These are phyloP conservation scores for Penicillium sp. DNA, from an alignment of 2,329 filamentous ascomycete species.

Conservation along the genomic window DNA sequence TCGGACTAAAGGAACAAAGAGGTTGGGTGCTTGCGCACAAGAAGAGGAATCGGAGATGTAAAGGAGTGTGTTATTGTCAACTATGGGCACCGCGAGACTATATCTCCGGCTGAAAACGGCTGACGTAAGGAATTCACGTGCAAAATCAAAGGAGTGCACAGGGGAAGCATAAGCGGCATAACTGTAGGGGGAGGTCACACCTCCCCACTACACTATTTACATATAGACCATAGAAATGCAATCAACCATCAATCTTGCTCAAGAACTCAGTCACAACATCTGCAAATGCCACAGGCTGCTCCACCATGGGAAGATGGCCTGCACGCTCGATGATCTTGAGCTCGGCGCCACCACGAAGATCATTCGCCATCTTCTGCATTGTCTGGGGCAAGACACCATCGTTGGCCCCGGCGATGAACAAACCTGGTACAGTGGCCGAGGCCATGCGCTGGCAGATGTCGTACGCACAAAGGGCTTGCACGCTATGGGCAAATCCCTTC, in stretches of 20 bases:
- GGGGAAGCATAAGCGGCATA: no score
- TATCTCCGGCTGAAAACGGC: no score
- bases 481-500: constrained; percentile 73
- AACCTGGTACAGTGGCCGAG: constrained; percentile 40
- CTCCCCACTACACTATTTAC: no score
- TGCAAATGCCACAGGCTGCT: constrained; percentile 66
- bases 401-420: constrained; percentile 68
- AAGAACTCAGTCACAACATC: constrained; percentile 59
- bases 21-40: no score
- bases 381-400: constrained; percentile 74
- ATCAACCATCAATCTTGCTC: constrained; percentile 22
- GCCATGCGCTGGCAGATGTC: constrained; percentile 48
- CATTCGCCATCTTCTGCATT: constrained; percentile 68
- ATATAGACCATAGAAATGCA: constrained; percentile 12
- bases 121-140: no score
- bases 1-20: no score
- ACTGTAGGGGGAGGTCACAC: no score
- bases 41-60: no score
- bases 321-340: constrained; percentile 65
- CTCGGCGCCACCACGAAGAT: constrained; percentile 55
- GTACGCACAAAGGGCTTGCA: constrained; percentile 58
- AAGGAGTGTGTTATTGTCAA: no score
- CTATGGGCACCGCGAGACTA: no score
- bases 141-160: no score
- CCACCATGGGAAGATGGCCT: constrained; percentile 81